These are phyloP conservation scores for Penicillium daleae DNA, from an alignment of 495 filamentous ascomycete genomes.

Conservation along the genomic window DNA sequence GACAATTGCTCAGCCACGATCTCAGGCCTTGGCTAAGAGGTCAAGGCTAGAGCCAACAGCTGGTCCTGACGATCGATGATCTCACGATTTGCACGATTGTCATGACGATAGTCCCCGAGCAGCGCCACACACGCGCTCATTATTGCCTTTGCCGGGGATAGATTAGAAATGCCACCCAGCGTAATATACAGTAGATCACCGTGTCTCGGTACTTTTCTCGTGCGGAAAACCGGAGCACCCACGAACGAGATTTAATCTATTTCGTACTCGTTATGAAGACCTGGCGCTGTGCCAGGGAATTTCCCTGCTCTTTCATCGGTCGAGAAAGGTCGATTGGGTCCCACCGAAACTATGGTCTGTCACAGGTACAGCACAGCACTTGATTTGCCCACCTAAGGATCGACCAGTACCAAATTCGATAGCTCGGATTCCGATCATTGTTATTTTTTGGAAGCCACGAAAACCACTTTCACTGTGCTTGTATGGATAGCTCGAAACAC, in stretches of 20 bases:
- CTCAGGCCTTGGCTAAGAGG: constrained; percentile 4
- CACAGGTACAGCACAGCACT: constrained; percentile 6
- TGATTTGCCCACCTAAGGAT: background rate
- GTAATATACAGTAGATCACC: background rate
- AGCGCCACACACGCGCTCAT: background rate
- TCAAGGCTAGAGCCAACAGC: constrained; percentile 7
- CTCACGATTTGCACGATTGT: constrained; percentile 13
- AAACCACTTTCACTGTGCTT: background rate
- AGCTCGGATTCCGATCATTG: background rate
- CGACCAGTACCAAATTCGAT: background rate
- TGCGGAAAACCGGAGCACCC: background rate
- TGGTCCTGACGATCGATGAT: constrained; percentile 13
- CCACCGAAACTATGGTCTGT: constrained; percentile 9
- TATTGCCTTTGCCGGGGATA: background rate
- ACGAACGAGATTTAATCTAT: constrained; percentile 1
- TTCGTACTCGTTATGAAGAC: background rate
- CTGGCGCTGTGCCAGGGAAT: constrained; percentile 4
- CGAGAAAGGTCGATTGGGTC: constrained; percentile 5
- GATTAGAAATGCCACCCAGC: background rate
- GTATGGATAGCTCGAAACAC: background rate
- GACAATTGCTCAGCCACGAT: constrained; percentile 20
- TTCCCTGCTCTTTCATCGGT: background rate
- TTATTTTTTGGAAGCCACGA: background rate
- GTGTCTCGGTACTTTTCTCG: background rate
- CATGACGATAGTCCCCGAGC: background rate